phyloP scores from a whole-genome alignment of 768 basidiomycete species.

The Strobilomyces confusus region DNA sequence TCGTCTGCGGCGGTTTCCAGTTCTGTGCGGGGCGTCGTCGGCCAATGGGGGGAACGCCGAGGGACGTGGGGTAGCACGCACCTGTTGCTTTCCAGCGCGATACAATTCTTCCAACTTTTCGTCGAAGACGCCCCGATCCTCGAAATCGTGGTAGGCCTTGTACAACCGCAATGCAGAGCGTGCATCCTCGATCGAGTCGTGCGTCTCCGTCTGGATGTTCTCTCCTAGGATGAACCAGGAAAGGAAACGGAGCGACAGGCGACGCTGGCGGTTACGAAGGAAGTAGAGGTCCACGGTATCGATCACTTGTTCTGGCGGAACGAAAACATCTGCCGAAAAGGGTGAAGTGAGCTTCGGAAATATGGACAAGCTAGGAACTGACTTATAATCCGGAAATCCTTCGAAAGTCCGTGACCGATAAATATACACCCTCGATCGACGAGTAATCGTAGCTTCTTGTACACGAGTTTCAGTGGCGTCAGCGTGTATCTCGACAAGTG shows the following conservation, averaged over 20 bases:
- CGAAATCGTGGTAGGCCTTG: constrained; percentile 74
- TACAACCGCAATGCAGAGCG: constrained; percentile 81
- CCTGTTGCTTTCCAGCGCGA: constrained; percentile 70
- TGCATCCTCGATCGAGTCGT: constrained; percentile 99
- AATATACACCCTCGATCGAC: constrained; percentile 96
- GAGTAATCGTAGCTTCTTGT: constrained; percentile 91
- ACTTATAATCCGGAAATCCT: constrained; percentile 99
- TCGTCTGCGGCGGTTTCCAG: constrained; percentile 48
- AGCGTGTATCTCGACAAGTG: constrained; percentile 78
- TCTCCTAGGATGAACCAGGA: constrained; percentile 92
- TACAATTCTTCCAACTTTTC: constrained; percentile 85
- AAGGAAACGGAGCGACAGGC: constrained; percentile 87
- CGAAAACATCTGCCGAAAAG: constrained; percentile 83
- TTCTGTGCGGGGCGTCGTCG: constrained; percentile 35
- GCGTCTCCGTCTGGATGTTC: constrained; percentile 89
- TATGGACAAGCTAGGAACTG: constrained; percentile 27
- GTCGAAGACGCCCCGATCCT: constrained; percentile 75
- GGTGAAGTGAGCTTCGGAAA: not conserved
- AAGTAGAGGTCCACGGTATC: constrained; percentile 99
- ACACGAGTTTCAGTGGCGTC: constrained; percentile 95
- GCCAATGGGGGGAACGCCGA: no score
- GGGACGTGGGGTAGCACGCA: no score
- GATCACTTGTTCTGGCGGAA: constrained; percentile 92
- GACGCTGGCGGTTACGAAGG: constrained; percentile 71
- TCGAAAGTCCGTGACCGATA: constrained; percentile 94